Evolutionary conservation across 176 grass and related monocot species (phyloP).

Genomic region (Miscanthus lutarioriparius): DNA sequence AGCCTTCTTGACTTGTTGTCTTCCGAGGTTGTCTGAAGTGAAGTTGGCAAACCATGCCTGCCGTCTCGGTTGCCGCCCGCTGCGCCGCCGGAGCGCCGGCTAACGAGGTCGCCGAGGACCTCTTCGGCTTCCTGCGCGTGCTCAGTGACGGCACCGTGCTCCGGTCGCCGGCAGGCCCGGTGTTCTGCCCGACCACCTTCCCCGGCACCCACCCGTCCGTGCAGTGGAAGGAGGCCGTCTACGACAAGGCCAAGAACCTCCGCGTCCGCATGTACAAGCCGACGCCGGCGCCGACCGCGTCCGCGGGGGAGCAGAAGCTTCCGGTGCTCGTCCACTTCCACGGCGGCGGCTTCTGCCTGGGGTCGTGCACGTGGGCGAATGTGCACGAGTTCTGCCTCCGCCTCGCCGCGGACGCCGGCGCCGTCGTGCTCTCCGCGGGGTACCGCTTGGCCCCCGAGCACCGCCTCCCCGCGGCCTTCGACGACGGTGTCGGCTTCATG

Average conservation of each 20-base stretch:
- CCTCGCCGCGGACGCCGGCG: slow-evolving; percentile 57
- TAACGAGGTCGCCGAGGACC: slow-evolving; percentile 32
- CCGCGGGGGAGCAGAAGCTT: slow-evolving; percentile 11
- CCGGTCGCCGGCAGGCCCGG: slow-evolving; percentile 36
- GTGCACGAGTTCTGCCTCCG: slow-evolving; percentile 72
- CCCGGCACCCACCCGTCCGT: slow-evolving; percentile 46
- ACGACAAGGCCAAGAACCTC: slow-evolving; percentile 57
- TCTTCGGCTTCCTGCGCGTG: slow-evolving; percentile 43
- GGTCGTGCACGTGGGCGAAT: slow-evolving; percentile 78
- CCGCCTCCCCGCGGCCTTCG: slow-evolving; percentile 58
- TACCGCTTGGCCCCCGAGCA: slow-evolving; percentile 87
- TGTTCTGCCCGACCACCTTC: slow-evolving; percentile 42
- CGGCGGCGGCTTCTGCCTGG: slow-evolving; percentile 83
- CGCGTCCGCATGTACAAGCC: slow-evolving; percentile 67
- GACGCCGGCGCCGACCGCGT: neutral
- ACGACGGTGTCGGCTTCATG: slow-evolving; percentile 48
- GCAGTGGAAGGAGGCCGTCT: slow-evolving; percentile 63
- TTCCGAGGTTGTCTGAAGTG: too few species aligned
- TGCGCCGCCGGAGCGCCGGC: neutral
- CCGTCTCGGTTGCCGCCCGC: neutral
- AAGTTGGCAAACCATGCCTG: slow-evolving; percentile 29
- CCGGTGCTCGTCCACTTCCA: slow-evolving; percentile 74
- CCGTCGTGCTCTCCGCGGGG: slow-evolving; percentile 63
- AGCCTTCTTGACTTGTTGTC: too few species aligned
- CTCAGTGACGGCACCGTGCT: slow-evolving; percentile 48